Percentiles rank a stretch among this genome's conserved stretches.
phyloP scores from a whole-genome alignment of 495 filamentous ascomycete species.

The Penicillium dipodomyicola region DNA sequence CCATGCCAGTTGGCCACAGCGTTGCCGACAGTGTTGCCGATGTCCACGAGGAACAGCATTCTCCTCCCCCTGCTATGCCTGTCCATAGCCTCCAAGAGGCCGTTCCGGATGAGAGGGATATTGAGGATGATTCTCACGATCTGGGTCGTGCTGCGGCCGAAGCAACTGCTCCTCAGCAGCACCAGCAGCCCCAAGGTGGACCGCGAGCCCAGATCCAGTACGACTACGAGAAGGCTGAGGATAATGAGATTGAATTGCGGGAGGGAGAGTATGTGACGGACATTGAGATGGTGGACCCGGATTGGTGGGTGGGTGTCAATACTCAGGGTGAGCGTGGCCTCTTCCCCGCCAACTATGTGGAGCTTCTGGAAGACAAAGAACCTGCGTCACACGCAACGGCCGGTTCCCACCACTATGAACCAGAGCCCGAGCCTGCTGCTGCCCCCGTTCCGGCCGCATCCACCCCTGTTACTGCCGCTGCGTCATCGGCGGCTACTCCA shows the following conservation, averaged over 20 bases:
- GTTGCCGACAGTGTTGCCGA: conserved; percentile 61
- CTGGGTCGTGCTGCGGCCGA: conserved; percentile 61
- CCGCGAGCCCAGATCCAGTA: conserved; percentile 79
- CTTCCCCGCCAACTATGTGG: conserved; percentile 97
- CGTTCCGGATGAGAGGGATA: conserved; percentile 60
- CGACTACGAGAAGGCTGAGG: conserved; percentile 96
- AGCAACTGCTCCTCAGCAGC: conserved; percentile 41
- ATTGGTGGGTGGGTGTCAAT: conserved; percentile 98
- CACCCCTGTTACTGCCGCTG: conserved; percentile 7
- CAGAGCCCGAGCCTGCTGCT: conserved; percentile 16
- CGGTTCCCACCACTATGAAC: conserved; percentile 22
- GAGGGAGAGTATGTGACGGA: conserved; percentile 91
- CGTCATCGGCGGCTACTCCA: conserved; percentile 22
- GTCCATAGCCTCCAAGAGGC: conserved; percentile 55
- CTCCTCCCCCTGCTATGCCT: conserved; percentile 54
- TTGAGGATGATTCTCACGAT: conserved; percentile 63
- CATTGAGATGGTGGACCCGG: conserved; percentile 93
- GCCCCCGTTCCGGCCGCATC: conserved; percentile 4
- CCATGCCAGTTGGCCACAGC: conserved; percentile 75
- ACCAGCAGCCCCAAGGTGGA: conserved; percentile 38
- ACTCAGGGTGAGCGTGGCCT: conserved; percentile 74
- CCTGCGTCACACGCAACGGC: conserved; percentile 32
- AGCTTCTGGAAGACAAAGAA: conserved; percentile 64
- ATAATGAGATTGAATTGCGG: conserved; percentile 89
- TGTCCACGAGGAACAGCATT: conserved; percentile 49